Evolutionary conservation across 2,329 filamentous ascomycete genomes (phyloP).

Genomic region (Hypoxylon sp.): DNA sequence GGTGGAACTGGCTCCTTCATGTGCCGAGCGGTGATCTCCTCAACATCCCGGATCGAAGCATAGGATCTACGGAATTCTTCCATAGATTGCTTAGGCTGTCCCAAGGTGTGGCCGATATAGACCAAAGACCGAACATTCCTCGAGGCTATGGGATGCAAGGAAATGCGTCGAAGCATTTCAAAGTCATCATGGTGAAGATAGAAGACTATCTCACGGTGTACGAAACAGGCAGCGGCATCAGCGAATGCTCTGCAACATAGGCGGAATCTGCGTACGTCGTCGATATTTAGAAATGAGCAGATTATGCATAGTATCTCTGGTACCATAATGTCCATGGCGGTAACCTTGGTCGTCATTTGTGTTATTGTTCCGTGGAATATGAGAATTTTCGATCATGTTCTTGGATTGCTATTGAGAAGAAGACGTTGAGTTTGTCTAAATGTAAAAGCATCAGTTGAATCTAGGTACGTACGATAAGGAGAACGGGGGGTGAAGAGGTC

Average conservation of each 20-base stretch:
- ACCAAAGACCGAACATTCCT: slow-evolving; percentile 49
- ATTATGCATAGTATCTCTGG: slow-evolving; percentile 50
- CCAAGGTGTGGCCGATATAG: slow-evolving; percentile 46
- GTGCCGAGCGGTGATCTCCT: neutral
- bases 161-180: slow-evolving; percentile 46
- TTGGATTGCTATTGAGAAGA: neutral
- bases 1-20: slow-evolving; percentile 1
- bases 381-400: neutral
- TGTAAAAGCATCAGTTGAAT: neutral
- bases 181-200: slow-evolving; percentile 49
- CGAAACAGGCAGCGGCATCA: slow-evolving; percentile 51
- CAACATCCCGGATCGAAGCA: neutral
- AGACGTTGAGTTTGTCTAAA: neutral
- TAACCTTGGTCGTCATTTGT: neutral
- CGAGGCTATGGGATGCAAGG: slow-evolving; percentile 47
- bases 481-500: neutral
- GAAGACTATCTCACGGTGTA: slow-evolving; percentile 59
- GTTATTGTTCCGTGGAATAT: neutral
- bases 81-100: slow-evolving; percentile 34
- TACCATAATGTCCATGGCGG: slow-evolving; percentile 43
- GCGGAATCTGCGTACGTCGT: slow-evolving; percentile 49
- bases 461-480: neutral
- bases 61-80: slow-evolving; percentile 36
- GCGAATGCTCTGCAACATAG: slow-evolving; percentile 48
- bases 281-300: slow-evolving; percentile 47